Conservation (phyloP, 768 basidiomycete species). For the Mycena latifolia region DNA sequence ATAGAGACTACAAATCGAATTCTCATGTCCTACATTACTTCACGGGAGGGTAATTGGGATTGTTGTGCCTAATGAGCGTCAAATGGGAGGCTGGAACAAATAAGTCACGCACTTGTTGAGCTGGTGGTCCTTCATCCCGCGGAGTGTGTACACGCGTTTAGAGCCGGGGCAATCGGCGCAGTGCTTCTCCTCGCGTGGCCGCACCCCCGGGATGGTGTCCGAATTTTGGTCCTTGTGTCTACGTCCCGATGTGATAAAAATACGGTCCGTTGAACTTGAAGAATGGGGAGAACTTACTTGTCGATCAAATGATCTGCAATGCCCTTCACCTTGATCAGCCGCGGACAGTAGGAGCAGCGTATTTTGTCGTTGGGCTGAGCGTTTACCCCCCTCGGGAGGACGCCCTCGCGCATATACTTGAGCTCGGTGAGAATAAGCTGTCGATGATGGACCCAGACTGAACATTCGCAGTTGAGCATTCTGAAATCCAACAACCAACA, state of each 20-base stretch:
- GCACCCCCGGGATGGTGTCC: conserved; percentile 2
- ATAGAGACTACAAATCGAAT: conserved; percentile 6
- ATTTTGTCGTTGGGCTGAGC: conserved; percentile 6
- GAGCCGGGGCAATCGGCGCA: conserved; percentile 15
- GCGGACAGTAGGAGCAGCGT: conserved; percentile 9
- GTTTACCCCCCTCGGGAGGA: neutral
- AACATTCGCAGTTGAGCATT: neutral
- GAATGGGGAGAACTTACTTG: neutral
- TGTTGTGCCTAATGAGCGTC: neutral
- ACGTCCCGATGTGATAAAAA: neutral
- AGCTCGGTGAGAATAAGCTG: neutral
- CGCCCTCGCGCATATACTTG: neutral
- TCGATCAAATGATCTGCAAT: conserved; percentile 16
- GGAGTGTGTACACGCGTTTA: neutral
- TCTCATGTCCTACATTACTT: neutral
- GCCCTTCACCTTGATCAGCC: neutral
- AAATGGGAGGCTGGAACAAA: neutral
- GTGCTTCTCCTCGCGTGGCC: neutral
- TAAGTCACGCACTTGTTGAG: neutral
- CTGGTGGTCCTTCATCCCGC: conserved; percentile 14
- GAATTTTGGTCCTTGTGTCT: conserved; percentile 16
- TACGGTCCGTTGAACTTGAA: too few relatives aligned
- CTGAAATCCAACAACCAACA: neutral
- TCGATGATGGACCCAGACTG: conserved; percentile 20
- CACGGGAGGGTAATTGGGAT: neutral